A percentile compares a stretch with the other conserved stretches of the same genome.
Evolutionary conservation across 1,139 yeast species (phyloP).

Genomic region (Chernovozyma sophiae-reginae): DNA sequence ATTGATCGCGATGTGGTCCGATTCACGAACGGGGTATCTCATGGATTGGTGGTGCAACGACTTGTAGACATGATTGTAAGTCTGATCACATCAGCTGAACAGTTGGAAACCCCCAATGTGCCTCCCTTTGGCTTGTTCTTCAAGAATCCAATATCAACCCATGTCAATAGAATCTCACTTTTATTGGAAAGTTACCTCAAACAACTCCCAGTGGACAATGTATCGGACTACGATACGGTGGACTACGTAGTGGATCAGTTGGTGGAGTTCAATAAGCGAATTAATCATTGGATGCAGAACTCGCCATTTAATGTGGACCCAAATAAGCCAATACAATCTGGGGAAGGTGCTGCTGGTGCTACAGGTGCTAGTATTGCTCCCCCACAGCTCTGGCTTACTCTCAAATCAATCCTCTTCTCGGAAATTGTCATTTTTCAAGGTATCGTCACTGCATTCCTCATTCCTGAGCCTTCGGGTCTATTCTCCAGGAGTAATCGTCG

Average conservation of each 20-base stretch:
- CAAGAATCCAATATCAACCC: conserved; percentile 24
- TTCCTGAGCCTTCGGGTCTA: too few relatives aligned
- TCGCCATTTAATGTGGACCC: conserved; percentile 20
- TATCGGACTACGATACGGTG: conserved; percentile 7
- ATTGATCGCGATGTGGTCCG: conserved; percentile 18
- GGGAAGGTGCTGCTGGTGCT: not conserved
- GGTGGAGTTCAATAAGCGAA: conserved; percentile 22
- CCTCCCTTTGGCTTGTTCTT: not conserved
- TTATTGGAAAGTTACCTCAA: conserved; percentile 36
- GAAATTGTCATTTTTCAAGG: conserved; percentile 57
- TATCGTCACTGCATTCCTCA: conserved; percentile 35
- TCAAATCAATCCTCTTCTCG: conserved; percentile 48
- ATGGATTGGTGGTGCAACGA: conserved; percentile 18
- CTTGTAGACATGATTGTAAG: conserved; percentile 9
- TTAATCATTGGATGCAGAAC: conserved; percentile 21
- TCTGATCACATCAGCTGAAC: not conserved
- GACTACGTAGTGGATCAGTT: conserved; percentile 12
- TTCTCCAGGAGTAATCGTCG: too few relatives aligned
- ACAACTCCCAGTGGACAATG: conserved; percentile 15
- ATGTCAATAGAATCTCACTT: conserved; percentile 46
- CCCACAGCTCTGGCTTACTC: conserved; percentile 23
- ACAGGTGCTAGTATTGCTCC: not conserved
- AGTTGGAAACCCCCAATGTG: not conserved
- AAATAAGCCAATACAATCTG: too few relatives aligned
- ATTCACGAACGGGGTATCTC: conserved; percentile 23